phyloP scores from a whole-genome alignment of 2,329 filamentous ascomycete genomes.

The Fusarium napiforme region DNA sequence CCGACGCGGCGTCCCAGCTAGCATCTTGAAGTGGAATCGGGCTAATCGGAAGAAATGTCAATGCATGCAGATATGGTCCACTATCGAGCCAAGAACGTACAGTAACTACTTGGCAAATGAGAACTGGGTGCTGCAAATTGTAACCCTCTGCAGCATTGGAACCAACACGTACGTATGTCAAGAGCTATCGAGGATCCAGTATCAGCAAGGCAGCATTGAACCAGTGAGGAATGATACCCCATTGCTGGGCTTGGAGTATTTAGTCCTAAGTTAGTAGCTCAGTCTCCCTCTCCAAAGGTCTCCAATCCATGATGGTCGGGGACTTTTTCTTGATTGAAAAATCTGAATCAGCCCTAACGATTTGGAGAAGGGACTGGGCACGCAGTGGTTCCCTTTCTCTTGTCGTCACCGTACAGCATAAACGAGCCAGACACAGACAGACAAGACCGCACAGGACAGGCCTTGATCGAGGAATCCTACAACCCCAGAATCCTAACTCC shows the following conservation, averaged over 20 bases:
- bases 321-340: constrained; percentile 20
- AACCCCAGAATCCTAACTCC: constrained; percentile 30
- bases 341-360: constrained; percentile 34
- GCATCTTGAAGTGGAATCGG: constrained; percentile 22
- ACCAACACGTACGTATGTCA: constrained; percentile 9
- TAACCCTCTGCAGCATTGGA: constrained; percentile 23
- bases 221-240: constrained; percentile 1
- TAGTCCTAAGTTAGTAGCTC: not conserved
- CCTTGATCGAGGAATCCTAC: constrained; percentile 25
- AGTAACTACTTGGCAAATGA: constrained; percentile 30
- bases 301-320: constrained; percentile 20
- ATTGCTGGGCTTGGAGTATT: constrained; percentile 1
- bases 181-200: constrained; percentile 5
- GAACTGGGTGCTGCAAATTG: constrained; percentile 25
- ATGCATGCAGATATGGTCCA: constrained; percentile 34
- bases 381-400: constrained; percentile 3
- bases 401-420: constrained; percentile 33
- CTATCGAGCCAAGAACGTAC: constrained; percentile 24
- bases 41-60: constrained; percentile 24
- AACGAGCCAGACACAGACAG: not conserved
- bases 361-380: constrained; percentile 34
- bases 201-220: not conserved
- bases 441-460: constrained; percentile 9
- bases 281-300: constrained; percentile 15
- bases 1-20: constrained; percentile 14